A percentile compares a stretch with the other conserved stretches of the same genome.
Conservation (phyloP, 129 eudicot species). For the Artemisia tridentata region DNA sequence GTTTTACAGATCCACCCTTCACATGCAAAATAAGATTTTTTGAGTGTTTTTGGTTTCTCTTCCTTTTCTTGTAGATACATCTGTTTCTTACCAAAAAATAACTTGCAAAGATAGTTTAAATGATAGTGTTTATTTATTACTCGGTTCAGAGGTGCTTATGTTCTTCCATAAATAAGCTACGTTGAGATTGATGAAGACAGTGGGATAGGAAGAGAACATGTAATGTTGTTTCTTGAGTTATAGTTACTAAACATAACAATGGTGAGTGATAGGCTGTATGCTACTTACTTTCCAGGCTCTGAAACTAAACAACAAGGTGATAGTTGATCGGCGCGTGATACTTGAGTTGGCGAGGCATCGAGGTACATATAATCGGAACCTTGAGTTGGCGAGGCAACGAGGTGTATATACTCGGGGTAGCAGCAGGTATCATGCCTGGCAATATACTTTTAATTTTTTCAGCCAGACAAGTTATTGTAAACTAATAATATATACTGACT, state of each 20-base stretch:
- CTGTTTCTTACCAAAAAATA: neutral
- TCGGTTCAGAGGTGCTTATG: neutral
- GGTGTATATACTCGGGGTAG: constrained; percentile 56
- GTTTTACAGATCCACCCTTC: no score
- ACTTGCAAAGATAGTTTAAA: neutral
- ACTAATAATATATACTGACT: neutral
- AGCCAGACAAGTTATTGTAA: neutral
- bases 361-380: constrained; percentile 53
- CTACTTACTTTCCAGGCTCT: constrained; percentile 50
- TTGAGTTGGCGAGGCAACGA: constrained; percentile 59
- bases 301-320: constrained; percentile 44
- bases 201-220: neutral
- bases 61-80: no score
- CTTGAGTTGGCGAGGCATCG: constrained; percentile 61
- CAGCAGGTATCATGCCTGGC: constrained; percentile 11
- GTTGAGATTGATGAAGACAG: neutral
- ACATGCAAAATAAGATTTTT: no score
- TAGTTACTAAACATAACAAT: no score
- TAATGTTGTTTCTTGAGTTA: no score
- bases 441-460: neutral
- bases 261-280: neutral
- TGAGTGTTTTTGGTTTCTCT: no score
- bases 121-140: neutral
- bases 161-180: neutral
- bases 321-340: constrained; percentile 49